These are phyloP conservation scores for Misopates orontium DNA, from an alignment of 257 asterid genomes.

Conservation along the genomic window DNA sequence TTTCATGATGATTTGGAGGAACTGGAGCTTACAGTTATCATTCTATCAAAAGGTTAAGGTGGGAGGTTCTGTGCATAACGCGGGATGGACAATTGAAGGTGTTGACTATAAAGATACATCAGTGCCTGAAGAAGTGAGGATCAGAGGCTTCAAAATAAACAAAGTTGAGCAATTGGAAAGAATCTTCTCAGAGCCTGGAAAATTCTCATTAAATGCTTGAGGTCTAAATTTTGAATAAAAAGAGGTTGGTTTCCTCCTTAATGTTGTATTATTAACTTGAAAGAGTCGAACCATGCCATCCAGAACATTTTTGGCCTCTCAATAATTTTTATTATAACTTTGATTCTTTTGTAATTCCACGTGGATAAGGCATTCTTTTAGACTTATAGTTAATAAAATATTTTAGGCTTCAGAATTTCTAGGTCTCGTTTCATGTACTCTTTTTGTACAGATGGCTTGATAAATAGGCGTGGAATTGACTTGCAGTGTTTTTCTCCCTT, in stretches of 20 bases:
- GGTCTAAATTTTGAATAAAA: background rate
- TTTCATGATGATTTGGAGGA: background rate
- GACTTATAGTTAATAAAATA: no score
- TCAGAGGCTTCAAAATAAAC: slow-evolving; percentile 78
- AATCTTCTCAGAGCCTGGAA: slow-evolving; percentile 56
- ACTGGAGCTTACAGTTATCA: slow-evolving; percentile 10
- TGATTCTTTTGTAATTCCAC: no score
- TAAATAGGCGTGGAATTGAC: background rate
- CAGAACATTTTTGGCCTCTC: background rate
- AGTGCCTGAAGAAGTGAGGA: slow-evolving; percentile 80
- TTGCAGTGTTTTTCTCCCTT: no score
- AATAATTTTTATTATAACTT: no score
- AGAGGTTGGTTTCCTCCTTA: slow-evolving; percentile 9
- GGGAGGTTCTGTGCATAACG: slow-evolving; percentile 64
- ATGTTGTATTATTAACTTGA: slow-evolving; percentile 18
- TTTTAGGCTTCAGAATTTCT: background rate
- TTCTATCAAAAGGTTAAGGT: slow-evolving; percentile 63
- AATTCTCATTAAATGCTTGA: slow-evolving; percentile 52
- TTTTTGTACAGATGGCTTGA: background rate
- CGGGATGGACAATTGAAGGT: slow-evolving; percentile 75
- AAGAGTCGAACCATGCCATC: background rate
- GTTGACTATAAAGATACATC: slow-evolving; percentile 73
- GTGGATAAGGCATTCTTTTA: no score
- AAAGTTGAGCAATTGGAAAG: slow-evolving; percentile 74
- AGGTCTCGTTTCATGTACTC: background rate